phyloP scores from a whole-genome alignment of 192 early-diverging fungal genomes.

The Podila verticillata region DNA sequence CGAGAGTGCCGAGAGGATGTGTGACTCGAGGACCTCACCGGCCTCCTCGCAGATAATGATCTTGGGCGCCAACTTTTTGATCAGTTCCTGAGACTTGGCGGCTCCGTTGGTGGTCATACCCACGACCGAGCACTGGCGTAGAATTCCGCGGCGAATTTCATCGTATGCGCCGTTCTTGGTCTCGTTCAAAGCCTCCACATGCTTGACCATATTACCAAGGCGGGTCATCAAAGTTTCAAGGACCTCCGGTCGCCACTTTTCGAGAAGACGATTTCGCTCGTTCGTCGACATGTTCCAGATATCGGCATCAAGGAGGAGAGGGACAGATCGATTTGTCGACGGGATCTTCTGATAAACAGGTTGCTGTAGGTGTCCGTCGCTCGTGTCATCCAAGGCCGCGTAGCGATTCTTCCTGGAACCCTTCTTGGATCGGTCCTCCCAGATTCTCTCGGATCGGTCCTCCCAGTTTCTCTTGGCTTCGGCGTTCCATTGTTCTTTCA shows the following conservation, averaged over 20 bases:
- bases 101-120: slow-evolving; percentile 71
- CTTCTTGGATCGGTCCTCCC: not conserved
- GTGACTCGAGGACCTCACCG: slow-evolving; percentile 66
- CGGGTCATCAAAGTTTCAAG: slow-evolving; percentile 23
- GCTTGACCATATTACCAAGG: slow-evolving; percentile 17
- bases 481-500: slow-evolving; percentile 1
- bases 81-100: slow-evolving; percentile 57
- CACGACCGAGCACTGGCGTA: slow-evolving; percentile 52
- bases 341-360: slow-evolving; percentile 9
- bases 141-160: slow-evolving; percentile 37
- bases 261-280: slow-evolving; percentile 53
- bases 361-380: not conserved
- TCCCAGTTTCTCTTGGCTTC: not conserved
- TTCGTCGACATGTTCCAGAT: slow-evolving; percentile 61
- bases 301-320: slow-evolving; percentile 5
- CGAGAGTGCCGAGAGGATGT: slow-evolving; percentile 59
- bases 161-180: slow-evolving; percentile 36
- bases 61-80: slow-evolving; percentile 53
- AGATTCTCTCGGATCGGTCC: not conserved
- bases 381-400: not conserved
- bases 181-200: slow-evolving; percentile 4
- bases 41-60: slow-evolving; percentile 70
- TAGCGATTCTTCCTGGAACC: not conserved
- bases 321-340: not conserved
- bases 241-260: slow-evolving; percentile 47